These are phyloP conservation scores for Pythium sp. DNA, from an alignment of 352 stramenopile genomes.

Conservation along the genomic window DNA sequence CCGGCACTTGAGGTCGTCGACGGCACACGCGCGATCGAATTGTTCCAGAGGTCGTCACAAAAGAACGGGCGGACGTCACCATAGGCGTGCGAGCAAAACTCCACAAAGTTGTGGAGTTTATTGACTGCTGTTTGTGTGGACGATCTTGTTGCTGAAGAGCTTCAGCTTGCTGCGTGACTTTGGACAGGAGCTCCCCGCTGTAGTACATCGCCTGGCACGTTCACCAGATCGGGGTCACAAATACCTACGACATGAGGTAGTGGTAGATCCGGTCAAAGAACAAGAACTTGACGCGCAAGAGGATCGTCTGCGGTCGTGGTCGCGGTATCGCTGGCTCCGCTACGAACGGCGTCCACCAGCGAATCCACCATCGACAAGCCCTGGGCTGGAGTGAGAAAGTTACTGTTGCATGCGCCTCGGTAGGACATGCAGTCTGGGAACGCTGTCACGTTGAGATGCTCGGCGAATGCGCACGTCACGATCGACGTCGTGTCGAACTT, in stretches of 20 bases:
- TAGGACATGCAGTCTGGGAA: slow-evolving; percentile 13
- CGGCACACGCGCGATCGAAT: slow-evolving; percentile 2
- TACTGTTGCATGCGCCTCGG: neutral
- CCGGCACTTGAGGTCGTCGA: neutral
- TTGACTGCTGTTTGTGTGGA: too few relatives aligned
- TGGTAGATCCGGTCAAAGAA: slow-evolving; percentile 19
- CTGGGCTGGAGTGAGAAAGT: neutral
- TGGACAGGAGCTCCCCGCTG: neutral
- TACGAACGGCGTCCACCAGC: neutral
- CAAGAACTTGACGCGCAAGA: neutral
- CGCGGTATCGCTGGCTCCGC: neutral
- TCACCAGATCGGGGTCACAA: slow-evolving; percentile 7
- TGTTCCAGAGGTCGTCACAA: slow-evolving; percentile 15
- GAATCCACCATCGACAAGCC: slow-evolving; percentile 1
- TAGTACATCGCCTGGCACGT: slow-evolving; percentile 10
- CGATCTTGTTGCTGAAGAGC: neutral
- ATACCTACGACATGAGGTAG: slow-evolving; percentile 13
- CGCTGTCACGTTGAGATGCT: neutral
- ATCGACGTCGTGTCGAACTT: slow-evolving; percentile 20
- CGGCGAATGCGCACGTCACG: slow-evolving; percentile 11
- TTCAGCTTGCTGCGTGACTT: neutral
- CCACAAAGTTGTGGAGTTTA: neutral
- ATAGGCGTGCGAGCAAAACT: slow-evolving; percentile 16
- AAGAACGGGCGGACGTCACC: slow-evolving; percentile 10
- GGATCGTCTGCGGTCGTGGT: neutral